Base-by-base conservation (phyloP, 768 basidiomycete species). In the Chalciporus pseudorubinellus region DNA sequence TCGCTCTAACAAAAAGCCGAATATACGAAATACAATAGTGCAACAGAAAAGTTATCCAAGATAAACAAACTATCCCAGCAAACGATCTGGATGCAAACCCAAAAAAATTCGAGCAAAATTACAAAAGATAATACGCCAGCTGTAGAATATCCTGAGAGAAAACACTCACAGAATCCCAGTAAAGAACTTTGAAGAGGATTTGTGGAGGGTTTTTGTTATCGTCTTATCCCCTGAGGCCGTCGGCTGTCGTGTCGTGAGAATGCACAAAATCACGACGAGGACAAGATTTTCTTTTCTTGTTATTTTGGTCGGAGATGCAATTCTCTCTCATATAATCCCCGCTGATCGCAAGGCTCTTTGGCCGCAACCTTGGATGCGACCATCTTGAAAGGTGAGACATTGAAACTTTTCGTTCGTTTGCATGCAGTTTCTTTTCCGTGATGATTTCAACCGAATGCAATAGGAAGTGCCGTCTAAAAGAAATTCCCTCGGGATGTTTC, bases 381-480 rank as follows among this genome's bases (percentile, higher is more conserved):
- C 4, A 42, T 22, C 39, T 19, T 7, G 10, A 9, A 16, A 47
- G 63, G 66, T 68, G 52, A 66, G 66, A 43, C 12, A 7, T 24
- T 38, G 20, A 12, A 38, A 14, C 29, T 8, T 13, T n/a, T 22
- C 24, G 36, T 40, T 18, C 6, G 11, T 50, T n/a, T 12, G 0
- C 19, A 33, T 29, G n/a, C n/a, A 13, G 14, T 44, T 18, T 2
- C 22, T 20, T 29, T 22, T 44, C 24, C 28, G 53, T 24, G 67
- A 69, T 69, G 67, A 69, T 41, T 62, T 58, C 56, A 56, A 65
- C 67, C 67, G 67, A 65, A 65, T 57, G 60, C 67, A 59, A 67
- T 69, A 69, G 67, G 67, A 69, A 69, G 67, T 69, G 67, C 67
- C 67, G 67, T 69, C 67, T 61, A 39, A 69, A 70, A 56, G 65